phyloP scores from a whole-genome alignment of 2,329 filamentous ascomycete genomes.

The Cladorrhinum sp. region DNA sequence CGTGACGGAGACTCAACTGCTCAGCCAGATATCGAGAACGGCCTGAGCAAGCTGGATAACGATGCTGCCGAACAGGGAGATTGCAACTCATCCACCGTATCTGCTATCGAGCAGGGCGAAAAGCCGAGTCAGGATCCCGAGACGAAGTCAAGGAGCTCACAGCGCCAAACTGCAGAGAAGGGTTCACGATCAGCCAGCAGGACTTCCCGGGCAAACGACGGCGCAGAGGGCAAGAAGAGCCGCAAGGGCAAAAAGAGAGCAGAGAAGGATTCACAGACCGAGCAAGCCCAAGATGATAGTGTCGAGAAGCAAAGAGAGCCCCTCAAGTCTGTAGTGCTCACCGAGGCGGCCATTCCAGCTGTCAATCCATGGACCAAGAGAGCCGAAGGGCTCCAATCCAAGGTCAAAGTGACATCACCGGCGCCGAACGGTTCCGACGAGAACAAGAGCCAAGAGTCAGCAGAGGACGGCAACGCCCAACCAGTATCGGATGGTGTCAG shows the following conservation, averaged over 20 bases:
- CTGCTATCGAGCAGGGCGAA: conserved; percentile 33
- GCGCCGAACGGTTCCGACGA: conserved; percentile 34
- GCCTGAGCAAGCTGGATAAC: conserved; percentile 28
- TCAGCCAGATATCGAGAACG: conserved; percentile 26
- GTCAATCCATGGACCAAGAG: conserved; percentile 89
- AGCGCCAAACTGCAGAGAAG: conserved; percentile 24
- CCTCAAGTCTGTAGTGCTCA: conserved; percentile 60
- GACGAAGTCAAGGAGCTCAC: conserved; percentile 19
- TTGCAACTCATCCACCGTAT: conserved; percentile 33
- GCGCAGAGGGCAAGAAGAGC: conserved; percentile 60
- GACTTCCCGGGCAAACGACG: conserved; percentile 65
- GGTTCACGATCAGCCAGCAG: conserved; percentile 58
- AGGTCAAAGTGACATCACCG: conserved; percentile 38
- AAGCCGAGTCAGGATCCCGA: conserved; percentile 20
- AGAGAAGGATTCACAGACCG: conserved; percentile 53
- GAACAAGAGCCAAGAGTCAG: conserved; percentile 38
- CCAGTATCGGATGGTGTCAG: conserved; percentile 32
- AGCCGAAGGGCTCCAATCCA: conserved; percentile 59
- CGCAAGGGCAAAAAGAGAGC: conserved; percentile 63
- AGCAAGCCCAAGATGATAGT: conserved; percentile 50
- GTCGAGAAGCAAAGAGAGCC: conserved; percentile 51
- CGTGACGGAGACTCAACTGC: conserved; percentile 28
- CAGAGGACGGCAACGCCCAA: conserved; percentile 27
- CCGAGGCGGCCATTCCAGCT: conserved; percentile 75
- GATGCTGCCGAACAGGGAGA: conserved; percentile 30